Percentiles rank a stretch among this genome's conserved stretches.
Conservation (phyloP, 176 grass and related monocot species). For the Triticum urartu region DNA sequence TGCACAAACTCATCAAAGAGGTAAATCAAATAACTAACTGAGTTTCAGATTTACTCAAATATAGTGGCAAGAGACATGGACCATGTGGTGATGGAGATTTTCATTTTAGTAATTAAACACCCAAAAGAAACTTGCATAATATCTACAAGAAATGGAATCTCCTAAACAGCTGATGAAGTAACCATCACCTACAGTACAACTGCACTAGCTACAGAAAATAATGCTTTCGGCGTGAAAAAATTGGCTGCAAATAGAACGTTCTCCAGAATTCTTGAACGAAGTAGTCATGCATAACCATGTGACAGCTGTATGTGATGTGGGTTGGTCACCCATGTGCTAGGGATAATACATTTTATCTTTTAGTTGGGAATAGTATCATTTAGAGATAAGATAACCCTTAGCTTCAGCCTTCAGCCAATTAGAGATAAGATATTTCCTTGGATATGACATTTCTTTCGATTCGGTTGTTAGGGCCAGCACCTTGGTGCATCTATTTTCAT, state of each 20-base stretch:
- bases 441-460: not conserved
- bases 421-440: slow-evolving; percentile 11
- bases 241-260: not conserved
- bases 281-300: not conserved
- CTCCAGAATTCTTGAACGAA: not conserved
- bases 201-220: not conserved
- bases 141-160: not conserved
- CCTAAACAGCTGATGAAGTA: not conserved
- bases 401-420: not conserved
- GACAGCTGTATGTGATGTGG: not conserved
- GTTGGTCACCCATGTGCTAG: slow-evolving; percentile 15
- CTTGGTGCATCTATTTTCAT: not conserved
- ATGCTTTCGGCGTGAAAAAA: not conserved
- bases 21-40: not conserved
- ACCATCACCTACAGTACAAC: not conserved
- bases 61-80: slow-evolving; percentile 4
- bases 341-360: not conserved
- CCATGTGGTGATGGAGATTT: not conserved
- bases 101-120: slow-evolving; percentile 4
- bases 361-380: not conserved
- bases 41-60: not conserved
- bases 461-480: not conserved
- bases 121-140: slow-evolving; percentile 16
- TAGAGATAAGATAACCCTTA: slow-evolving; percentile 1
- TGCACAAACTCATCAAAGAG: not conserved